These are phyloP conservation scores for Zymoseptoria pseudotritici DNA, from an alignment of 2,329 filamentous ascomycete species.

Conservation along the genomic window DNA sequence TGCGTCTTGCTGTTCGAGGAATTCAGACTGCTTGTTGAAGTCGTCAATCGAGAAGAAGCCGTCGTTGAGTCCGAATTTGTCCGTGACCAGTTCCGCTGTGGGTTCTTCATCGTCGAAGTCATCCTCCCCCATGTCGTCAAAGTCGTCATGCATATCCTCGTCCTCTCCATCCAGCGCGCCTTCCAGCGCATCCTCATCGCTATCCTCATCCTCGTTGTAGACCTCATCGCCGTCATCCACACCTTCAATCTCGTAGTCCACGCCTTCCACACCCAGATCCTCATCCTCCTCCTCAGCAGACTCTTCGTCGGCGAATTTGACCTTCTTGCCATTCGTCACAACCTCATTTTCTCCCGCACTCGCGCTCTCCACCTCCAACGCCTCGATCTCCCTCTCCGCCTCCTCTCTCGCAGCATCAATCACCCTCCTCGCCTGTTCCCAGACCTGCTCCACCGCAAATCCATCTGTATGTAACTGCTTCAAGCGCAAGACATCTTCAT, in stretches of 20 bases:
- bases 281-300: constrained; percentile 31
- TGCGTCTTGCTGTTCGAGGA: constrained; percentile 78
- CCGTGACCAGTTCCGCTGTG: constrained; percentile 55
- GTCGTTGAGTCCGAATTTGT: constrained; percentile 84
- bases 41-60: constrained; percentile 97
- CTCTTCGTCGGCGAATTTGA: constrained; percentile 8
- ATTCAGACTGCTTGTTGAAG: constrained; percentile 90
- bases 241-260: constrained; percentile 30
- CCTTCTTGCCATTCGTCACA: constrained; percentile 24
- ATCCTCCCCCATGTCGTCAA: constrained; percentile 20
- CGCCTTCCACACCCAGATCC: constrained; percentile 29
- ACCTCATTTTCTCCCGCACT: constrained; percentile 8
- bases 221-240: constrained; percentile 32
- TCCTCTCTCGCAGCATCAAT: constrained; percentile 57
- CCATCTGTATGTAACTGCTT: constrained; percentile 79
- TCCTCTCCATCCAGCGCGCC: constrained; percentile 17
- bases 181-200: constrained; percentile 29
- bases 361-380: constrained; percentile 24
- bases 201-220: constrained; percentile 29
- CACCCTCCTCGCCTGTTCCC: constrained; percentile 85
- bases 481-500: constrained; percentile 58
- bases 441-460: constrained; percentile 82
- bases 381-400: constrained; percentile 42
- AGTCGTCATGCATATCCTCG: constrained; percentile 19
- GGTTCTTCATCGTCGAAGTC: constrained; percentile 45